A percentile compares a stretch with the other conserved stretches of the same genome.
Conservation (phyloP, 768 basidiomycete species). For the Trametes coccinea region DNA sequence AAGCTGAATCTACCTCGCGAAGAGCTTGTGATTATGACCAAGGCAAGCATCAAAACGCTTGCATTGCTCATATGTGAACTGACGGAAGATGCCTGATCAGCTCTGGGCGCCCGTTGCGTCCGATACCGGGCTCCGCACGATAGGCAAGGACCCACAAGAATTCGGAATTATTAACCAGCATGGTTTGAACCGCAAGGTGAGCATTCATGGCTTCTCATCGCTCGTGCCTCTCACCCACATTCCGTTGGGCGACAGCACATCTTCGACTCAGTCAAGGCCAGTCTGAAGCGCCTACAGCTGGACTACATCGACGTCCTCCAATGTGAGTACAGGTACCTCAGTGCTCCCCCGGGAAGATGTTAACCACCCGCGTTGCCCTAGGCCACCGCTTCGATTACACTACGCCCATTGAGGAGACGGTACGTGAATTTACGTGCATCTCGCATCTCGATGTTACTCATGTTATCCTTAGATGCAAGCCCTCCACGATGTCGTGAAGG, state of each 20-base stretch:
- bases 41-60: conserved; percentile 28
- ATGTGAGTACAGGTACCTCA: conserved; percentile 10
- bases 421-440: not conserved
- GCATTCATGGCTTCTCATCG: not conserved
- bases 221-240: not conserved
- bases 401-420: conserved; percentile 41
- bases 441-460: not conserved
- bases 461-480: conserved; percentile 38
- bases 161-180: conserved; percentile 39
- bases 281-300: conserved; percentile 63
- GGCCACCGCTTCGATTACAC: conserved; percentile 32
- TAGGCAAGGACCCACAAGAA: conserved; percentile 14
- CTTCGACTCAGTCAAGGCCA: conserved; percentile 66
- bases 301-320: conserved; percentile 55
- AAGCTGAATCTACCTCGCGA: conserved; percentile 46
- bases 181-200: conserved; percentile 39
- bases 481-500: conserved; percentile 44
- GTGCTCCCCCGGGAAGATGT: not conserved
- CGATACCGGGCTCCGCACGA: conserved; percentile 1
- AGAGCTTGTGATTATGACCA: conserved; percentile 53
- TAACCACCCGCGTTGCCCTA: not conserved
- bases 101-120: conserved; percentile 20
- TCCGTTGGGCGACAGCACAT: conserved; percentile 53
- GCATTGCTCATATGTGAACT: no score
- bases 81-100: not conserved